Conservation (phyloP, 371 early-diverging fungal species). For the Rhizopus delemar region DNA sequence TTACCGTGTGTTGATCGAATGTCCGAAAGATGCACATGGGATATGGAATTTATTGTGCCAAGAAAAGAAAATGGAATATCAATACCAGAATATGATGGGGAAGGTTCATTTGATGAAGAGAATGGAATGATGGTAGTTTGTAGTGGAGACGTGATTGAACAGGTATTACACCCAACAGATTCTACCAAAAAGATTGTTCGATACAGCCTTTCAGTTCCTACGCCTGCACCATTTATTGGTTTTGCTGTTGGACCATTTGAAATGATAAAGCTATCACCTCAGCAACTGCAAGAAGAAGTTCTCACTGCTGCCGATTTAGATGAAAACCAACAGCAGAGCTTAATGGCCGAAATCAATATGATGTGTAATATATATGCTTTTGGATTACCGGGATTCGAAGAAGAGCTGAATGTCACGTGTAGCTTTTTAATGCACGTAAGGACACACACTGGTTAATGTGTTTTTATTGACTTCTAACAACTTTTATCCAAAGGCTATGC, state of each 20-base stretch:
- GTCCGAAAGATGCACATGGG: conserved; percentile 83
- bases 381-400: conserved; percentile 57
- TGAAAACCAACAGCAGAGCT: conserved; percentile 50
- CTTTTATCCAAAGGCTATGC: conserved; percentile 61
- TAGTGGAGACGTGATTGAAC: conserved; percentile 74
- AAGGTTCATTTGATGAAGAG: conserved; percentile 48
- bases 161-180: conserved; percentile 67
- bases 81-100: conserved; percentile 44
- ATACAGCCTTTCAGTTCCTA: conserved; percentile 64
- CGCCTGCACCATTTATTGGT: conserved; percentile 72
- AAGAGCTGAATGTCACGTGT: conserved; percentile 65
- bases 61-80: conserved; percentile 29
- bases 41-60: conserved; percentile 82
- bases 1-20: conserved; percentile 84
- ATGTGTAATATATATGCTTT: conserved; percentile 73
- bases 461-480: not conserved
- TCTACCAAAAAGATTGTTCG: conserved; percentile 57
- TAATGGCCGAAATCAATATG: conserved; percentile 51
- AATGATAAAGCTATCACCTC: conserved; percentile 49
- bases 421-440: conserved; percentile 68
- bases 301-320: conserved; percentile 50
- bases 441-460: not conserved
- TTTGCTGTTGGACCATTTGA: conserved; percentile 78
- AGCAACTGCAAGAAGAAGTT: conserved; percentile 47
- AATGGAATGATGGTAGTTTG: conserved; percentile 72